Evolutionary conservation across 73 alveolate genomes (phyloP), one percentile per base, ranked within the genome.

Genomic region (Tetrahymena malaccensis): DNA sequence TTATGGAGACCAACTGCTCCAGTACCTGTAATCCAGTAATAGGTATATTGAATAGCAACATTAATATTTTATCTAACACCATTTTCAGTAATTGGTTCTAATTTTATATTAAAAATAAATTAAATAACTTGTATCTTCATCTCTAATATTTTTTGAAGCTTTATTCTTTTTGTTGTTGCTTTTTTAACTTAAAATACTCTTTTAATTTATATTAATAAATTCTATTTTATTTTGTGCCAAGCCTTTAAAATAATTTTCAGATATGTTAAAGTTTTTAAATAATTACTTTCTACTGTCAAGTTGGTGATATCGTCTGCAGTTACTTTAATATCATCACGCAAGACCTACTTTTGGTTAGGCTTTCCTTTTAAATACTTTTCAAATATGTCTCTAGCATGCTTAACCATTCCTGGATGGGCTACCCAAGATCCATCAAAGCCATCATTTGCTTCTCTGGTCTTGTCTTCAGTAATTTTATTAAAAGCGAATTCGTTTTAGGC

Each of bases 371-470:
- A 43, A 15, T 94, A 85, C 84, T 31, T 21, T n/a, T 34, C 85
- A 93, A 96, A 96, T 40, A 93, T 33, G 22, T 95, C 93, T 34
- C 43, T 25, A 25, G 96, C 97, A 11, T 95, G 89, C 40, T 94
- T 95, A 13, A 96, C 97, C 44, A 96, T 94, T 34, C 89, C 93
- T 19, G 98, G 98, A 93, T 96, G 98, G 85, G 93, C 97, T 3
- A 96, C 97, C 98, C 98, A 96, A 55, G 97, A 50, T n/a, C 98
- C 98, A 93, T 96, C 98, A 93, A 96, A 94, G 34, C 98, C 98
- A 38, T 84, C 84, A 50, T 55, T 93, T 31, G 94, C 97, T 93
- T 96, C 98, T 83, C 85, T 94, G 16, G 43, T 83, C 50, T 96
- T 96, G 44, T 96, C 98, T 27, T 58, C 93, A 33, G 89, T 94